A percentile compares a stretch with the other conserved stretches of the same genome.
Conservation (phyloP, 2,329 filamentous ascomycete genomes). For the Fusarium sp. region DNA sequence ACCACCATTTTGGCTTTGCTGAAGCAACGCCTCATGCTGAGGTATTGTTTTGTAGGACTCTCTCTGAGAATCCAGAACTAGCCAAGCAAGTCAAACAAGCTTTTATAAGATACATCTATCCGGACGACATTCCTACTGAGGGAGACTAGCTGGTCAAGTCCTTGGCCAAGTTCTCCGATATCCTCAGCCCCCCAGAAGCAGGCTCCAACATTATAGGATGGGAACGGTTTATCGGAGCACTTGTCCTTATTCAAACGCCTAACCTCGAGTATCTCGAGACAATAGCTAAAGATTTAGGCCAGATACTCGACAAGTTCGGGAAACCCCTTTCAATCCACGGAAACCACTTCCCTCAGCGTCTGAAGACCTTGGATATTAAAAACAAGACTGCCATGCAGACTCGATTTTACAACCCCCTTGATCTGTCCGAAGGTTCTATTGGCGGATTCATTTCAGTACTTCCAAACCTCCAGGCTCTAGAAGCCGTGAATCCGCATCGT, state of each 20-base stretch:
- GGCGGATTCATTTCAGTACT: background rate
- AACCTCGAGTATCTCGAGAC: background rate
- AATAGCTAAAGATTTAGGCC: background rate
- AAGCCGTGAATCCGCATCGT: no score
- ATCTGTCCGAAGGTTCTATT: background rate
- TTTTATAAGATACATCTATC: background rate
- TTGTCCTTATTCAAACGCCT: background rate
- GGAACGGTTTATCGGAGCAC: background rate
- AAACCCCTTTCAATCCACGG: background rate
- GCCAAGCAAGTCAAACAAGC: background rate
- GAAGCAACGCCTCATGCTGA: rapidly evolving
- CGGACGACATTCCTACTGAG: rapidly evolving
- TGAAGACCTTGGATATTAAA: background rate
- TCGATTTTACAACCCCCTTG: background rate
- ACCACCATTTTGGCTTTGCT: conserved; percentile 9
- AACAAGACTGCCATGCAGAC: background rate
- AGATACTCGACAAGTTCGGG: background rate
- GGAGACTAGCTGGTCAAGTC: background rate
- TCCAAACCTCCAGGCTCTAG: background rate
- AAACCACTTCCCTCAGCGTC: background rate
- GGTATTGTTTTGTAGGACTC: background rate
- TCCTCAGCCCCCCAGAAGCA: background rate
- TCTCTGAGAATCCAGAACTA: background rate
- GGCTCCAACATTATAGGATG: rapidly evolving
- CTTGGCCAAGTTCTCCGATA: background rate